Evolutionary conservation across 805 yeast genomes (phyloP).

Genomic region (Yamadazyma nakazawae): DNA sequence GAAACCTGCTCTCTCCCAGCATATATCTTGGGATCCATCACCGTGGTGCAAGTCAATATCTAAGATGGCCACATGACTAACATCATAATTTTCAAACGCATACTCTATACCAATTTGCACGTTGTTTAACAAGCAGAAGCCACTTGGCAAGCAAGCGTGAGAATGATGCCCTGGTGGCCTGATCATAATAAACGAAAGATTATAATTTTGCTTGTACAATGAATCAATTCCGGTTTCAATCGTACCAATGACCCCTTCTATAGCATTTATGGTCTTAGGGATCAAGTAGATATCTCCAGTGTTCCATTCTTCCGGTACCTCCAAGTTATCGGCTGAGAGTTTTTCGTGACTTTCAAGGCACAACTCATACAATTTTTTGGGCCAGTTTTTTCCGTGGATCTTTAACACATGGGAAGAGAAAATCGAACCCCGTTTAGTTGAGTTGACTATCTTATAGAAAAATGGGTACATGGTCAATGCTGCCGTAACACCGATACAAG

Average conservation of each 20-base stretch:
- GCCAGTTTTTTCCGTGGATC: conserved; percentile 79
- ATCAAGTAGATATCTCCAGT: conserved; percentile 77
- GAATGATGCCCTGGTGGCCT: conserved; percentile 90
- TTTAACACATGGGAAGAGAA: conserved; percentile 57
- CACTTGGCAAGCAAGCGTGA: conserved; percentile 79
- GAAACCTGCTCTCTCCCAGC: conserved; percentile 75
- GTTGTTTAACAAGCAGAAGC: conserved; percentile 78
- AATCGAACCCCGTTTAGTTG: conserved; percentile 47
- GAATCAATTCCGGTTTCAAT: conserved; percentile 67
- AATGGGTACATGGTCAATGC: conserved; percentile 69
- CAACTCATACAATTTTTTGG: conserved; percentile 51
- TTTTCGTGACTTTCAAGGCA: conserved; percentile 59
- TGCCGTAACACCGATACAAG: conserved; percentile 74
- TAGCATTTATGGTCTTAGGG: conserved; percentile 62
- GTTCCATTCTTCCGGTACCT: conserved; percentile 80
- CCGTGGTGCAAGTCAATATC: conserved; percentile 89
- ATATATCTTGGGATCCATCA: conserved; percentile 83
- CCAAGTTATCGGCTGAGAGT: conserved; percentile 52
- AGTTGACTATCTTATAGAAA: conserved; percentile 47
- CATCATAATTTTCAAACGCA: conserved; percentile 57
- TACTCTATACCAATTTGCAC: conserved; percentile 80
- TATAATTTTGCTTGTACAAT: conserved; percentile 23
- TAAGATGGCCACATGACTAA: conserved; percentile 76
- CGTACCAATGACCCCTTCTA: conserved; percentile 76
- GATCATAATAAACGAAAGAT: conserved; percentile 60